A percentile compares a stretch with the other conserved stretches of the same genome.
phyloP scores from a whole-genome alignment of 2,329 filamentous ascomycete genomes.

The Colletotrichum destructivum region DNA sequence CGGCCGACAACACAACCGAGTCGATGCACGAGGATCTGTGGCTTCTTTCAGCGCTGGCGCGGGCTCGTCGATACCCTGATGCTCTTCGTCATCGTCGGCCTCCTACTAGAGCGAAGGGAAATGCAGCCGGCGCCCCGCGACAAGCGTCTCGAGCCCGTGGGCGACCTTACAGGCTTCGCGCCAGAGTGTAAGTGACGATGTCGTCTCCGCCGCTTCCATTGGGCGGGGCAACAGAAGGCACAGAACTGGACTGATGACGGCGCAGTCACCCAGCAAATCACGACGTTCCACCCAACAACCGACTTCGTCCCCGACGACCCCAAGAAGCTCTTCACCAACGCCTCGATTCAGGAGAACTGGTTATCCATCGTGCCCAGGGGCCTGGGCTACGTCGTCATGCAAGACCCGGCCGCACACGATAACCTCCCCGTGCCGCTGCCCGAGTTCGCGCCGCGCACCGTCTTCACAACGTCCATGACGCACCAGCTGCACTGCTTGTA shows the following conservation, averaged over 20 bases:
- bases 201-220: neutral
- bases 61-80: slow-evolving; percentile 54
- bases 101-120: slow-evolving; percentile 52
- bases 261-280: slow-evolving; percentile 57
- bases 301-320: slow-evolving; percentile 56
- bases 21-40: slow-evolving; percentile 10
- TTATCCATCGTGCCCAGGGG: slow-evolving; percentile 57
- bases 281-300: slow-evolving; percentile 55
- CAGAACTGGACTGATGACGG: neutral
- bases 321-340: slow-evolving; percentile 56
- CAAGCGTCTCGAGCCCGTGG: slow-evolving; percentile 51
- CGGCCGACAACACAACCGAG: neutral
- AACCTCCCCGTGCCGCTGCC: slow-evolving; percentile 55
- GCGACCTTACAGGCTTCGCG: slow-evolving; percentile 58
- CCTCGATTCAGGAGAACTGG: slow-evolving; percentile 53
- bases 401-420: slow-evolving; percentile 52
- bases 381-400: slow-evolving; percentile 57
- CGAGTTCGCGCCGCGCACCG: slow-evolving; percentile 51
- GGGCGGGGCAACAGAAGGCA: too few species aligned
- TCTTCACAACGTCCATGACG: slow-evolving; percentile 60
- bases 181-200: slow-evolving; percentile 50
- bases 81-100: slow-evolving; percentile 52
- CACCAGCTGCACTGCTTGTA: slow-evolving; percentile 61
- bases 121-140: slow-evolving; percentile 30
- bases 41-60: slow-evolving; percentile 32